Percentiles rank a stretch among this genome's conserved stretches.
Conservation (phyloP, 176 grass and related monocot genomes). For the Carex cristatella region DNA sequence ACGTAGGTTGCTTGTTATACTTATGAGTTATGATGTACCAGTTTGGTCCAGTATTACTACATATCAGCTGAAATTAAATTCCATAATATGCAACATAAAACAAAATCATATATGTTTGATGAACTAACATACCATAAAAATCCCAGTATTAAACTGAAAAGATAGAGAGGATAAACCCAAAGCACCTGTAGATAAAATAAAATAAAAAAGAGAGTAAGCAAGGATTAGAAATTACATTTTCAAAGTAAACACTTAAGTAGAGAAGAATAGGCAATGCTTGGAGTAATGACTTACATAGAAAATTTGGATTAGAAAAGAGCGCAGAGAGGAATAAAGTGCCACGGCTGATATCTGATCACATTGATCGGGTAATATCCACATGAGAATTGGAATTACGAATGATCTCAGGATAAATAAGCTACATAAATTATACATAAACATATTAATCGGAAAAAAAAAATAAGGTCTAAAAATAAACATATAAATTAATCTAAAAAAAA, state of each 20-base stretch:
- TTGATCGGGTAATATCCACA: slow-evolving; percentile 81
- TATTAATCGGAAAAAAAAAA: slow-evolving; percentile 15
- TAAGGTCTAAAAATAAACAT: not conserved
- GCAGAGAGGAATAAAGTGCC: slow-evolving; percentile 55
- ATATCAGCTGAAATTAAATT: not conserved
- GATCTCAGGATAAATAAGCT: slow-evolving; percentile 87
- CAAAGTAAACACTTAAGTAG: not conserved
- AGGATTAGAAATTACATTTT: not conserved
- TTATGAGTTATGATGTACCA: not conserved
- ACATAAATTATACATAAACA: slow-evolving; percentile 23
- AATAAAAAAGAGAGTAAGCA: not conserved
- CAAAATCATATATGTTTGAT: not conserved
- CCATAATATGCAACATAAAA: not conserved
- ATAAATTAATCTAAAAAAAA: slow-evolving; percentile 10
- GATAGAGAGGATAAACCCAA: slow-evolving; percentile 94
- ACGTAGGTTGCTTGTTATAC: not conserved
- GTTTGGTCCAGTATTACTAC: not conserved
- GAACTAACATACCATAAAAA: slow-evolving; percentile 64
- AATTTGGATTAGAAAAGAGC: slow-evolving; percentile 63
- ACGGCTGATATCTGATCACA: slow-evolving; percentile 37
- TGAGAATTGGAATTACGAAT: slow-evolving; percentile 65
- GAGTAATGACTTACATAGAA: slow-evolving; percentile 77
- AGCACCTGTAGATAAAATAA: slow-evolving; percentile 54
- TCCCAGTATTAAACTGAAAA: slow-evolving; percentile 91
- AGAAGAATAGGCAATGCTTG: not conserved